phyloP scores from a whole-genome alignment of 75 land plant genomes.

The Cryptomeria japonica region DNA sequence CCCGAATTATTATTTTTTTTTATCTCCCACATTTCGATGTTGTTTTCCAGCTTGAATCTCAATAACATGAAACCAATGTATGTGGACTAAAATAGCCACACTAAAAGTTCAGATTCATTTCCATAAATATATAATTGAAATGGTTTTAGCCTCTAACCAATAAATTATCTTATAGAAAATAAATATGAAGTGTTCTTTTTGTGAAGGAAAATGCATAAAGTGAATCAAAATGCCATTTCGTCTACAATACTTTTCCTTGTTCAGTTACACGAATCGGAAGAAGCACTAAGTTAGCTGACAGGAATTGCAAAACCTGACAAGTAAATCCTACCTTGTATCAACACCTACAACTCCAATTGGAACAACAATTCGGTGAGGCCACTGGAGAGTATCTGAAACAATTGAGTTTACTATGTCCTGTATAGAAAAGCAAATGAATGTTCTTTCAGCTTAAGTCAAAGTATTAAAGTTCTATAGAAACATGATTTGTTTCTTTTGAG shows the following conservation, averaged over 20 bases:
- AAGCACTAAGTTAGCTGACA: background rate
- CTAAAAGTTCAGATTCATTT: background rate
- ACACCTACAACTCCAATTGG: conserved; percentile 91
- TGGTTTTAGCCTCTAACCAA: background rate
- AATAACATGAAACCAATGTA: background rate
- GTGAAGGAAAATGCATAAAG: background rate
- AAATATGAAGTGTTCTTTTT: background rate
- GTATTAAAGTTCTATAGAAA: background rate
- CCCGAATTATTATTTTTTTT: background rate
- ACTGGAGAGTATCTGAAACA: conserved; percentile 75
- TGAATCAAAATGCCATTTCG: background rate
- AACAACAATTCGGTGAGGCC: conserved; percentile 98
- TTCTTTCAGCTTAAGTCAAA: background rate
- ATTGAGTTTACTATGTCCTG: conserved; percentile 79
- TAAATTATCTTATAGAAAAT: too few species aligned
- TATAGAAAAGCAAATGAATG: background rate
- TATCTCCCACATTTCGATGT: background rate
- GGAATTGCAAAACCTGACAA: background rate
- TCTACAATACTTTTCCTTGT: background rate
- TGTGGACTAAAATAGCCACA: background rate
- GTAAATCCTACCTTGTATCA: conserved; percentile 63
- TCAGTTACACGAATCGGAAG: background rate
- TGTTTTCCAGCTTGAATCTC: background rate
- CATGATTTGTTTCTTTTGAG: background rate
- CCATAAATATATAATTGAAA: background rate